phyloP scores from a whole-genome alignment of 2,329 filamentous ascomycete species.

The Paramyrothecium roridum region DNA sequence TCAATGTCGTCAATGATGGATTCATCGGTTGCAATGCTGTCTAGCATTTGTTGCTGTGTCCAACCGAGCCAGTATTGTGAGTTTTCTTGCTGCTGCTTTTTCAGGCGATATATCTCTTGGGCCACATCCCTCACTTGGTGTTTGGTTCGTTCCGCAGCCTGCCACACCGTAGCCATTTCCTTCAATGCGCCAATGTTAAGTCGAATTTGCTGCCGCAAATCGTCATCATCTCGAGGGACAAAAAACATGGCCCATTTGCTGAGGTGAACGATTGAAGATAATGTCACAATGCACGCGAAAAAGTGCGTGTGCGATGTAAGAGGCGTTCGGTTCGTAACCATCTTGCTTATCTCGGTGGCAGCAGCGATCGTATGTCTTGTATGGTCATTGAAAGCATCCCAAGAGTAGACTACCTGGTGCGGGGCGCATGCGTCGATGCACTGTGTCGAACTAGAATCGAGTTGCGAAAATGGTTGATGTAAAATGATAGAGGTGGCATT shows the following conservation, averaged over 20 bases:
- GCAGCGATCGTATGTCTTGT: conserved; percentile 78
- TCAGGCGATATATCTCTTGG: conserved; percentile 65
- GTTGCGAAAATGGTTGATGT: conserved; percentile 75
- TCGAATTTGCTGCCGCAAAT: conserved; percentile 70
- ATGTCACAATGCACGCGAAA: conserved; percentile 76
- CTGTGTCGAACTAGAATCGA: conserved; percentile 59
- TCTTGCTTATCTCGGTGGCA: conserved; percentile 71
- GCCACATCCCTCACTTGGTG: conserved; percentile 77
- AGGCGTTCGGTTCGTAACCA: conserved; percentile 70
- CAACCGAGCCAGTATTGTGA: conserved; percentile 54
- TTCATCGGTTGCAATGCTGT: conserved; percentile 54
- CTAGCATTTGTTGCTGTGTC: conserved; percentile 52
- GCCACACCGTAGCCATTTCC: conserved; percentile 67
- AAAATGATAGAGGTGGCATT: conserved; percentile 67
- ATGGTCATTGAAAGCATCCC: conserved; percentile 59
- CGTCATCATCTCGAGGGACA: conserved; percentile 58
- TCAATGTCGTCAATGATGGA: conserved; percentile 58
- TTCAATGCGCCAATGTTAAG: conserved; percentile 76
- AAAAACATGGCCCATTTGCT: conserved; percentile 71
- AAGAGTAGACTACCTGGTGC: conserved; percentile 47
- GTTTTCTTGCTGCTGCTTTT: conserved; percentile 52
- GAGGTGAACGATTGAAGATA: conserved; percentile 78
- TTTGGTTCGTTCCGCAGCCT: conserved; percentile 65
- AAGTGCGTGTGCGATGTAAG: conserved; percentile 76
- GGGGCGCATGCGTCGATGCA: conserved; percentile 65